Percentiles rank a stretch among this genome's conserved stretches.
Evolutionary conservation across 306 rosid genomes (phyloP).

Genomic region (Gynostemma pentaphyllum): DNA sequence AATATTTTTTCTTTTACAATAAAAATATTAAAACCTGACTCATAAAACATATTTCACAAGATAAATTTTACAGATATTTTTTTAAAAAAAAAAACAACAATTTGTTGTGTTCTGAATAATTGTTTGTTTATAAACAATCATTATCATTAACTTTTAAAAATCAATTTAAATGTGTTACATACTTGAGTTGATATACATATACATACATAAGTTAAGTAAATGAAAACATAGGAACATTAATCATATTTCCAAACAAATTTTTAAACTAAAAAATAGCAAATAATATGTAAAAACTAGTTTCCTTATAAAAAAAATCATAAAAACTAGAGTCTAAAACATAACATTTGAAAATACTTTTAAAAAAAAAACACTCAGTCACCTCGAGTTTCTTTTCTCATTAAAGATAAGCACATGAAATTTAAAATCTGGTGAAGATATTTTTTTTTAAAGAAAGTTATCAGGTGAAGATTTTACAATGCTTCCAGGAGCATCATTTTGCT

Average conservation of each 20-base stretch:
- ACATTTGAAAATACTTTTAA: too few species aligned
- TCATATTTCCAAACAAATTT: background rate
- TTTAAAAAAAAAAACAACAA: background rate
- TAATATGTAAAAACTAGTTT: background rate
- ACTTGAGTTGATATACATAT: background rate
- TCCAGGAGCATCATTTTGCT: conserved; percentile 80
- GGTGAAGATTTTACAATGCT: conserved; percentile 44
- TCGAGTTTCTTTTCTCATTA: background rate
- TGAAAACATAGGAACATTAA: background rate
- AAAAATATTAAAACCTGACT: background rate
- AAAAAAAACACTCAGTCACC: background rate
- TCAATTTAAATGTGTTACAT: background rate
- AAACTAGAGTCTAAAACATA: too few species aligned
- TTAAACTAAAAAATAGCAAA: background rate
- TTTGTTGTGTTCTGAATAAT: background rate
- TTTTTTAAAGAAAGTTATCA: too few species aligned
- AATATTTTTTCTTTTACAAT: background rate
- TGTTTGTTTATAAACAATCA: background rate
- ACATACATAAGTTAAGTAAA: too few species aligned
- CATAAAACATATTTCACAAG: background rate
- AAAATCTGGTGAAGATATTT: conserved; percentile 12
- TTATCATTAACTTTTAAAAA: background rate
- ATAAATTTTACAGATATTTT: background rate
- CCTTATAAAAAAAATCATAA: background rate
- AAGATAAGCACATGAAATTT: background rate